These are phyloP conservation scores for Cadophora sp. DNA, from an alignment of 2,329 filamentous ascomycete genomes.

Conservation along the genomic window DNA sequence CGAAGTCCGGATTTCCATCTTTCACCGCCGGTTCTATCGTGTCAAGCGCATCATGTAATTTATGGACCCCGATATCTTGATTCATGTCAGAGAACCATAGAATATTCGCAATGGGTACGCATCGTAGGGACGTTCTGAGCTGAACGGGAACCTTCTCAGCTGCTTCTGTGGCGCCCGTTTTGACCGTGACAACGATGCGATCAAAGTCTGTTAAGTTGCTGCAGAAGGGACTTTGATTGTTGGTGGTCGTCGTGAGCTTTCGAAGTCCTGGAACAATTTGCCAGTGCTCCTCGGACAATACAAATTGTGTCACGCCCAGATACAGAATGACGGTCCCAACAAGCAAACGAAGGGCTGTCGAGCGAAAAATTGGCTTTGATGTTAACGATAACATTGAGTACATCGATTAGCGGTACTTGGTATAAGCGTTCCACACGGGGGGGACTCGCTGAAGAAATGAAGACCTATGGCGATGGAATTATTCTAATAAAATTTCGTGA, in stretches of 20 bases:
- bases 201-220: background rate
- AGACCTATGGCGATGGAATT: background rate
- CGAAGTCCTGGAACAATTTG: background rate
- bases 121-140: conserved; percentile 57
- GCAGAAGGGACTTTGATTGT: background rate
- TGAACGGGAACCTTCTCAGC: conserved; percentile 59
- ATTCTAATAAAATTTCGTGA: background rate
- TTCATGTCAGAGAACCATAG: conserved; percentile 65
- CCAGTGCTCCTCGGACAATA: background rate
- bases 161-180: conserved; percentile 63
- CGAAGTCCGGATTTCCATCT: conserved; percentile 57
- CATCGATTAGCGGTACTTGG: background rate
- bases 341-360: background rate
- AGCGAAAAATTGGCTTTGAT: background rate
- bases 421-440: background rate
- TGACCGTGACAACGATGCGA: conserved; percentile 53
- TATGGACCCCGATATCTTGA: conserved; percentile 53
- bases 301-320: background rate
- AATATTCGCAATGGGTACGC: conserved; percentile 51
- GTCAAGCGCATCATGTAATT: conserved; percentile 54
- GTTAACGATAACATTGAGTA: conserved; percentile 9
- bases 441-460: background rate
- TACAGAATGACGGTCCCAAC: background rate
- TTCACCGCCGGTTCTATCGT: conserved; percentile 35
- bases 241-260: background rate